A percentile compares a stretch with the other conserved stretches of the same genome.
These are phyloP conservation scores for Zygosaccharomyces pseudobailii DNA, from an alignment of 1,139 yeast species.

Conservation along the genomic window DNA sequence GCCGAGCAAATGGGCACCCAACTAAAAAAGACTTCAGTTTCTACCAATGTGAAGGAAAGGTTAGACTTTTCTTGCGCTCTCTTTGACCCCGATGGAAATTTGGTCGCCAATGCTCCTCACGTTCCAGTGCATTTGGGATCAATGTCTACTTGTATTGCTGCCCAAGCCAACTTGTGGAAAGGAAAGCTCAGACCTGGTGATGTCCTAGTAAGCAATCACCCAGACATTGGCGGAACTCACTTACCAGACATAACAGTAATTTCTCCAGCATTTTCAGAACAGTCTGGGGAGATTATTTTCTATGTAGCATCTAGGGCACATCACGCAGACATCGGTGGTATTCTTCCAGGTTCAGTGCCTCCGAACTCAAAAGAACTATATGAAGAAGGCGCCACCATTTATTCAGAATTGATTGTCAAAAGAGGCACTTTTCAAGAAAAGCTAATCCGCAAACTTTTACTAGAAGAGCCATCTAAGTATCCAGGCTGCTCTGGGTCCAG, in stretches of 20 bases:
- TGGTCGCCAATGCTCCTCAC: slow-evolving; percentile 84
- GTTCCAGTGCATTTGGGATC: slow-evolving; percentile 86
- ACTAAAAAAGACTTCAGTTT: slow-evolving; percentile 70
- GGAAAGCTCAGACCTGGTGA: slow-evolving; percentile 61
- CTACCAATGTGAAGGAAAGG: slow-evolving; percentile 78
- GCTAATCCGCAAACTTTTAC: slow-evolving; percentile 35
- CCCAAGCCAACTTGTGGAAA: slow-evolving; percentile 60
- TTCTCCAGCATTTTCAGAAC: slow-evolving; percentile 49
- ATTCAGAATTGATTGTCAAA: slow-evolving; percentile 40
- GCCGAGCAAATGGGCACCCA: slow-evolving; percentile 89
- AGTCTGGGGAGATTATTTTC: slow-evolving; percentile 34
- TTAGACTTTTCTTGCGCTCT: slow-evolving; percentile 81
- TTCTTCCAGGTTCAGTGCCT: slow-evolving; percentile 46
- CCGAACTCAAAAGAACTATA: slow-evolving; percentile 43
- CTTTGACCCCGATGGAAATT: slow-evolving; percentile 69
- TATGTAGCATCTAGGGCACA: slow-evolving; percentile 49
- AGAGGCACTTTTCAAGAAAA: slow-evolving; percentile 42
- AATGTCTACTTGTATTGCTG: slow-evolving; percentile 74
- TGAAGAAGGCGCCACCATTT: slow-evolving; percentile 47
- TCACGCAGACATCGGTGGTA: slow-evolving; percentile 50
- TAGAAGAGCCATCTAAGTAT: slow-evolving; percentile 39
- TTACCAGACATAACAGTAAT: slow-evolving; percentile 73
- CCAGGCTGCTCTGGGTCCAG: slow-evolving; percentile 48
- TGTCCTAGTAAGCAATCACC: slow-evolving; percentile 72
- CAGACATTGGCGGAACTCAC: slow-evolving; percentile 77